phyloP scores from a whole-genome alignment of 371 early-diverging fungal species.

The Funneliformis caledonium region DNA sequence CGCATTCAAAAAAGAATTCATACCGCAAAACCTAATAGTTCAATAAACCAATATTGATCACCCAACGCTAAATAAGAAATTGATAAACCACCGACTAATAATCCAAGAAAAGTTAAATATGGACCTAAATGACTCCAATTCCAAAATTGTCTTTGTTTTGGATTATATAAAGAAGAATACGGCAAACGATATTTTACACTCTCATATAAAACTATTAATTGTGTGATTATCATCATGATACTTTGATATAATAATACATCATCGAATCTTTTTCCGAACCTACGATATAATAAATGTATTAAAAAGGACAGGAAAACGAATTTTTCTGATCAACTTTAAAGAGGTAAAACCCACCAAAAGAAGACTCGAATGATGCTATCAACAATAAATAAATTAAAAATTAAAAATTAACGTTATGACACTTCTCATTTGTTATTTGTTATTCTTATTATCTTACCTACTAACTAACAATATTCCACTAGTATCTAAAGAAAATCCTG shows the following conservation, averaged over 20 bases:
- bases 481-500: constrained; percentile 52
- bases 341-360: constrained; percentile 52
- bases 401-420: neutral
- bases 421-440: neutral
- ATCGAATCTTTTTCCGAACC: constrained; percentile 66
- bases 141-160: constrained; percentile 36
- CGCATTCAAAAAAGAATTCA: neutral
- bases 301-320: too few relatives aligned
- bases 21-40: constrained; percentile 47
- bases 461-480: constrained; percentile 52
- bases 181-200: constrained; percentile 47
- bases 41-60: constrained; percentile 46
- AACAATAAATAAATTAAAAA: neutral
- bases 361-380: constrained; percentile 59
- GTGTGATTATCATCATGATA: constrained; percentile 62
- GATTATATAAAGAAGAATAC: constrained; percentile 3
- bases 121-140: constrained; percentile 34
- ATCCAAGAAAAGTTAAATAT: constrained; percentile 55
- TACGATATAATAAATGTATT: neutral
- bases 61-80: constrained; percentile 48
- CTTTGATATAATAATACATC: constrained; percentile 61
- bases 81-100: constrained; percentile 48
- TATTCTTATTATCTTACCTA: constrained; percentile 42
- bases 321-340: neutral
- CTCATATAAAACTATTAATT: constrained; percentile 58